phyloP scores from a whole-genome alignment of 306 rosid genomes.

The Bauhinia variegata region DNA sequence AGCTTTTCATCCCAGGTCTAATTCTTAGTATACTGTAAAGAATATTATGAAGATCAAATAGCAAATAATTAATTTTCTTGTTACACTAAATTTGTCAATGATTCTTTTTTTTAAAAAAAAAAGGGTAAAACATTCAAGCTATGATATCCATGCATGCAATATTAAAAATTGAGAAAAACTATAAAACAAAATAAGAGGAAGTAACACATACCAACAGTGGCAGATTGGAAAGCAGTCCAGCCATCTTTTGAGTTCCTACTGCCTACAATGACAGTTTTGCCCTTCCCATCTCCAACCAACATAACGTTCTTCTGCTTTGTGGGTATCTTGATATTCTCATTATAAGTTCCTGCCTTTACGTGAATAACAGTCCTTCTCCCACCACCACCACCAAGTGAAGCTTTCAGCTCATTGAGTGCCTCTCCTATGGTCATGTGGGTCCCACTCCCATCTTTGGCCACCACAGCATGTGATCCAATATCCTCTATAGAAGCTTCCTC shows the following conservation, averaged over 20 bases:
- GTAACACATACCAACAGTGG: conserved; percentile 41
- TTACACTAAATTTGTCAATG: too few relatives aligned
- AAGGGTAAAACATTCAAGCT: too few relatives aligned
- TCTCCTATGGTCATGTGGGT: conserved; percentile 36
- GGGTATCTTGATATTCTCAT: conserved; percentile 37
- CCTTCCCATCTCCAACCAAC: conserved; percentile 46
- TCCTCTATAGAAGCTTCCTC: conserved; percentile 39
- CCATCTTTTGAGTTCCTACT: conserved; percentile 33
- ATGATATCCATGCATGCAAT: too few relatives aligned
- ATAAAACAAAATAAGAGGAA: background rate
- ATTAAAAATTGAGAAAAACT: too few relatives aligned
- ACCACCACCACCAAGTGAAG: conserved; percentile 9
- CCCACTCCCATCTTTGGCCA: conserved; percentile 51
- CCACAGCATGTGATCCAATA: conserved; percentile 39
- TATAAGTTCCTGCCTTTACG: conserved; percentile 38
- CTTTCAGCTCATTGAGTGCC: conserved; percentile 25
- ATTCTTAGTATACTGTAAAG: too few relatives aligned
- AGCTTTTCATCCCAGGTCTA: too few relatives aligned
- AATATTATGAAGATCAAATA: too few relatives aligned
- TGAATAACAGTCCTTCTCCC: conserved; percentile 42
- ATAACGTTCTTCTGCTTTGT: conserved; percentile 43
- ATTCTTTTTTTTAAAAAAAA: too few relatives aligned
- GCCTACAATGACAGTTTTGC: conserved; percentile 37
- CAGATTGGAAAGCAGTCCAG: conserved; percentile 39
- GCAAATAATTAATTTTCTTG: too few relatives aligned